These are phyloP conservation scores for Keithomyces neogunnii DNA, from an alignment of 2,329 filamentous ascomycete genomes.

Conservation along the genomic window DNA sequence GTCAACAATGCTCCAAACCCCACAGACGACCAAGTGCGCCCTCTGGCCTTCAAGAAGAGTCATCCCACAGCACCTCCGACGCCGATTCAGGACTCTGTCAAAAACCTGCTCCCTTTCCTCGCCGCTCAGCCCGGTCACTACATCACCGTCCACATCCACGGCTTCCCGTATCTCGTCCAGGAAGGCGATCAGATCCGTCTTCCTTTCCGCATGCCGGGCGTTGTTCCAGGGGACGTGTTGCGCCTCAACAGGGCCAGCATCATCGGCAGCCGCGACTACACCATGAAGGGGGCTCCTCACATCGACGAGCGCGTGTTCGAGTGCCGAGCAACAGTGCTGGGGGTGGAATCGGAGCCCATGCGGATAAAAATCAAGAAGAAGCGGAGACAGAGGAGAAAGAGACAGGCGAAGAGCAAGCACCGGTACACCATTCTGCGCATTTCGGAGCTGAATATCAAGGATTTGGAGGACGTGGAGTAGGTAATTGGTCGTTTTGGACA, in stretches of 20 bases:
- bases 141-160: constrained; percentile 72
- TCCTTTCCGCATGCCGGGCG: constrained; percentile 70
- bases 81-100: constrained; percentile 46
- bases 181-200: constrained; percentile 67
- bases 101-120: constrained; percentile 59
- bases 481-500: background rate
- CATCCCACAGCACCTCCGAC: constrained; percentile 24
- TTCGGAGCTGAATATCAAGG: constrained; percentile 64
- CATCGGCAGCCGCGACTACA: constrained; percentile 83
- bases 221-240: constrained; percentile 73
- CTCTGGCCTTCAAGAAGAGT: constrained; percentile 31
- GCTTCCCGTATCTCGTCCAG: constrained; percentile 70
- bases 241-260: constrained; percentile 78
- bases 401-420: constrained; percentile 81
- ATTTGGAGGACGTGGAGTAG: constrained; percentile 27
- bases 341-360: constrained; percentile 73
- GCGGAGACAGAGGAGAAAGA: constrained; percentile 63
- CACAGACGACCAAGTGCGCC: constrained; percentile 21
- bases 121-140: constrained; percentile 68
- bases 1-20: constrained; percentile 30
- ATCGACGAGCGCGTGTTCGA: constrained; percentile 78
- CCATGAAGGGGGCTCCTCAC: constrained; percentile 72
- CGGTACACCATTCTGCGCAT: constrained; percentile 79
- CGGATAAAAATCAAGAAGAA: constrained; percentile 75
- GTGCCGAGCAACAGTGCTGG: constrained; percentile 77